Base-by-base conservation (phyloP, 1,284 basidiomycete genomes). In the Ganoderma boninense region DNA sequence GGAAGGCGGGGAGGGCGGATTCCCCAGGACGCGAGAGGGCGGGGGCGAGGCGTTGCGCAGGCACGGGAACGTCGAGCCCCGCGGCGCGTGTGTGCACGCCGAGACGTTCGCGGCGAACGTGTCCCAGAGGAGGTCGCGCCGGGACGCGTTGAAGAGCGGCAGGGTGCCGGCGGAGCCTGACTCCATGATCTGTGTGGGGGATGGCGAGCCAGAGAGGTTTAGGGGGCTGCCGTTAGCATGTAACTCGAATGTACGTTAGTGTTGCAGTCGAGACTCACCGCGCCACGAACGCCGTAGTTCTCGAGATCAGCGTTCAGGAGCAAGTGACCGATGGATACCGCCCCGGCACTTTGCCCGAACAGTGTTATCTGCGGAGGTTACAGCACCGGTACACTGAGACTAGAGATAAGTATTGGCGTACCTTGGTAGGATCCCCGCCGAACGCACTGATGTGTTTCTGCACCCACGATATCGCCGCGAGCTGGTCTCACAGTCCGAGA, bases 291-390 rank as follows among this genome's bases (percentile, higher is more conserved):
- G 44, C 86, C 76, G n/a, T 54, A 54, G 43, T 75, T 77, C 16
- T 80, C 76, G 32, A 88, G 70, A 10, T 78, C 77, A 1, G 84
- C 81, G 70, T 86, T 84, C 38, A 88, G 79, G 71, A 83, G 84
- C 5, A 85, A 79, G 32, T 82, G 74, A 0, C 83, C 78, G 13
- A 82, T 83, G 74, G 85, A 84, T 14, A 87, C 82, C 2, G 87
- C 77, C 2, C 88, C 88, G 8, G 87, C 87, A 72, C 86, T 88
- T 75, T 89, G 81, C 13, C 88, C 88, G 71, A 87, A 86, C 7
- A 87, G 77, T 0, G 87, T 89, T 26, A 89, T 85, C 83, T 86
- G n/a, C 26, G 46, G 61, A 6, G 71, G 35, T 35, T 35, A 7
- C 35, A 35, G 35, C 35, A 35, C 35, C 4, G 7, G 7, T 35